These are phyloP conservation scores for Aegilops bicornis DNA, from an alignment of 176 grass and related monocot genomes.

Conservation along the genomic window DNA sequence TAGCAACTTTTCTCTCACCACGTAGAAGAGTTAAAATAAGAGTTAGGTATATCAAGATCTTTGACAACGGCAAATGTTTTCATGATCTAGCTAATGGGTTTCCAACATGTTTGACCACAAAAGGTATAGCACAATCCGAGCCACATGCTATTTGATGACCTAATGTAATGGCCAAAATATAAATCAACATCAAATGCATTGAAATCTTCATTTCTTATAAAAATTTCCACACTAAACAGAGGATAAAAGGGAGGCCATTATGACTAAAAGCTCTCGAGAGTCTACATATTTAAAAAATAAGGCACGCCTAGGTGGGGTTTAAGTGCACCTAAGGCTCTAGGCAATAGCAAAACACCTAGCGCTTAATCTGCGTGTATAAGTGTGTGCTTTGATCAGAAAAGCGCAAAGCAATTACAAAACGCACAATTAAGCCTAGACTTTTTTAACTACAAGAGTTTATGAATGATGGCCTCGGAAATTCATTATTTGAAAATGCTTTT, in stretches of 20 bases:
- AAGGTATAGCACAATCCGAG: background rate
- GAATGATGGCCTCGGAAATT: slow-evolving; percentile 21
- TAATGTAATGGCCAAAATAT: slow-evolving; percentile 14
- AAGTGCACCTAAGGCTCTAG: too few species aligned
- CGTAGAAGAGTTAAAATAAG: slow-evolving; percentile 40
- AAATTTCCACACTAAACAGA: background rate
- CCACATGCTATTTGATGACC: background rate
- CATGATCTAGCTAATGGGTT: slow-evolving; percentile 17
- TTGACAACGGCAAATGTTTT: background rate
- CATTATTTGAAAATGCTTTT: background rate
- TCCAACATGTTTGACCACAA: slow-evolving; percentile 12
- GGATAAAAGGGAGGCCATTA: background rate
- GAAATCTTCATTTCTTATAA: background rate
- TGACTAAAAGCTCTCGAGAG: background rate
- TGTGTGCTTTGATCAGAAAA: too few species aligned
- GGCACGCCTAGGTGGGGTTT: too few species aligned
- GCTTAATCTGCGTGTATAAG: too few species aligned
- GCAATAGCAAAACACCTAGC: too few species aligned
- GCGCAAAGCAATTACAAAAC: too few species aligned
- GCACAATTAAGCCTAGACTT: too few species aligned
- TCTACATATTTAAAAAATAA: too few species aligned
- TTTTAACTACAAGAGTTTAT: background rate
- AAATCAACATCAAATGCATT: background rate
- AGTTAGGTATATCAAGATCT: slow-evolving; percentile 26
- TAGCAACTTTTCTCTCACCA: slow-evolving; percentile 84